Evolutionary conservation across 2,329 filamentous ascomycete genomes (phyloP).

Genomic region (Myotisia sp.): DNA sequence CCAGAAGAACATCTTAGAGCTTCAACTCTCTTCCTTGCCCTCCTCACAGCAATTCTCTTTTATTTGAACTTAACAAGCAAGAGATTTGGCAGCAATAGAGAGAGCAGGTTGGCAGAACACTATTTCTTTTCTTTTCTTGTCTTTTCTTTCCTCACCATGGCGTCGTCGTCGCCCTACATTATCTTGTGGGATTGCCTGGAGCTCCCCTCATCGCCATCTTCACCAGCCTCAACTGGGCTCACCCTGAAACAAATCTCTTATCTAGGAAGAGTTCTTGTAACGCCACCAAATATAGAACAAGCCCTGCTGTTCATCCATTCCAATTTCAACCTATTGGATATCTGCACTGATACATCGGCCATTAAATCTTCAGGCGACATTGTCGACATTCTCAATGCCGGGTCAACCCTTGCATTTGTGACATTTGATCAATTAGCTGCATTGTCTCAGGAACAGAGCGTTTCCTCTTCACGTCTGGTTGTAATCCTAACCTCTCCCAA

Average conservation of each 20-base stretch:
- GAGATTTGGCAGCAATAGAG: too few species aligned
- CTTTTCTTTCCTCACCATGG: too few species aligned
- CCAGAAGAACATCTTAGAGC: too few species aligned
- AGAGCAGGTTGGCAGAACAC: background rate
- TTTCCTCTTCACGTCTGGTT: constrained; percentile 43
- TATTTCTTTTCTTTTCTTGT: too few species aligned
- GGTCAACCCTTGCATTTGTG: constrained; percentile 75
- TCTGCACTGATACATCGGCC: constrained; percentile 63
- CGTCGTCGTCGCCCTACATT: constrained; percentile 29
- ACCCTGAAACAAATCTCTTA: constrained; percentile 42
- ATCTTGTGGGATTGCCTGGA: constrained; percentile 26
- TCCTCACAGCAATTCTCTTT: too few species aligned
- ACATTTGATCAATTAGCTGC: constrained; percentile 50
- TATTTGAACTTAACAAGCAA: too few species aligned
- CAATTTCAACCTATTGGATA: constrained; percentile 42
- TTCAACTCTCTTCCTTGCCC: too few species aligned
- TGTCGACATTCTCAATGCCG: constrained; percentile 66
- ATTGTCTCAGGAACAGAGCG: constrained; percentile 38
- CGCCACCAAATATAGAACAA: constrained; percentile 29
- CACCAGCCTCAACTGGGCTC: constrained; percentile 36
- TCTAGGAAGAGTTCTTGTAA: constrained; percentile 44
- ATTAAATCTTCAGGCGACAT: constrained; percentile 59
- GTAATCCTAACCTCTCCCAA: constrained; percentile 34
- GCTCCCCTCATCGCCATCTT: constrained; percentile 22
- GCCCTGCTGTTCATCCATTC: constrained; percentile 40